Evolutionary conservation across 2,329 filamentous ascomycete species (phyloP), one percentile per base, ranked within the genome.

Genomic region (Xylaria arbuscula): DNA sequence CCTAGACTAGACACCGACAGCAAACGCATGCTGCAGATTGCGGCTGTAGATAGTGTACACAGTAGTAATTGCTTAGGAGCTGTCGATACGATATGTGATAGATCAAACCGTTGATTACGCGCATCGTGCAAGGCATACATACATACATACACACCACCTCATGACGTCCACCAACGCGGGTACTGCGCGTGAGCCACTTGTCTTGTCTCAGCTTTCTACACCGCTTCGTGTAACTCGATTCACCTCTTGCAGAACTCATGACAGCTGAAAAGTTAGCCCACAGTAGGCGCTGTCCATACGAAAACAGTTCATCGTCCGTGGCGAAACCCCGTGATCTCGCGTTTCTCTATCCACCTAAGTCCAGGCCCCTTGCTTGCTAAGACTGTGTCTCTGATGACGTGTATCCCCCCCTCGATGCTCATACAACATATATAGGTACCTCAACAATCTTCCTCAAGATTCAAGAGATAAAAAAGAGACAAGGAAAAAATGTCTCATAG

Each of bases 21-120:
- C 38, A 17, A 11, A 28, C 19, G 13, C 8, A 47, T n/a, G 45
- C 53, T 40, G 28, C 19, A 45, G 38, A 45, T 32, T 45, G 24
- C 11, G 13, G 15, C 48, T 8, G 28, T 28, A 28, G 22, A 24
- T 56, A 22, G 53, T 22, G 19, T 8, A 24, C 10, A 53, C 28
- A 28, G 17, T 22, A 24, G 53, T 40, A 24, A 17, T 40, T 28
- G 34, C 51, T 22, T 55, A n/a, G 34, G 3, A 10, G 9, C 19
- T 22, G 34, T 36, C 22, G 19, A 57, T 17, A n/a, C 45, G 55
- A 57, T 57, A 57, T 45, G 15, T 57, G 55, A 55, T 40, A 22
- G 38, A 57, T 57, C 38, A 57, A 34, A 24, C 19, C 19, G 24
- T 45, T 47, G 22, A 32, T 57, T 32, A 47, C 38, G 15, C 15